Evolutionary conservation across 345 rosid species (phyloP).

Genomic region (Orychophragmus violaceus): DNA sequence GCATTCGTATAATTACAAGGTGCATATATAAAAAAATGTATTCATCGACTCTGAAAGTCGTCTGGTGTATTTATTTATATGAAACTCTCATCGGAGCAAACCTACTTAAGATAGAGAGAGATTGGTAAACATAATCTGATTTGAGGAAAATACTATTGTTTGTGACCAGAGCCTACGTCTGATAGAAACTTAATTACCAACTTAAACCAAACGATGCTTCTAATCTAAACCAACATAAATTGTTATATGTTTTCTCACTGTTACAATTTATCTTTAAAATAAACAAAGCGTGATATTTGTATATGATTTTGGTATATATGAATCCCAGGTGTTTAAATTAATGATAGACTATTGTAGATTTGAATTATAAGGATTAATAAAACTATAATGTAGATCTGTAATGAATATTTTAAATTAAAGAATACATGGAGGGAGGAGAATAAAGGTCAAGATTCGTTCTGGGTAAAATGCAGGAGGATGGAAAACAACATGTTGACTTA

Average conservation of each 20-base stretch:
- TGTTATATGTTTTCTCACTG: background rate
- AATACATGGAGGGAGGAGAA: background rate
- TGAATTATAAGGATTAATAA: background rate
- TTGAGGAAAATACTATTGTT: background rate
- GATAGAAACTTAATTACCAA: background rate
- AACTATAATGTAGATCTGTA: background rate
- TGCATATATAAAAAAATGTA: background rate
- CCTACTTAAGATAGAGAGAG: background rate
- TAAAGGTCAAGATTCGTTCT: constrained; percentile 24
- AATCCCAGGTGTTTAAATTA: background rate
- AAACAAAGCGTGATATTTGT: background rate
- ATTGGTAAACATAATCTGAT: background rate
- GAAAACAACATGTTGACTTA: constrained; percentile 36
- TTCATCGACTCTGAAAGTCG: background rate
- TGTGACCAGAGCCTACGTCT: background rate
- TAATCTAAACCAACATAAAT: background rate
- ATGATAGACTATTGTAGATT: background rate
- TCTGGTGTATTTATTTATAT: background rate
- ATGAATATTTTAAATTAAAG: background rate
- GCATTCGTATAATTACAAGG: background rate
- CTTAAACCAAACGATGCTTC: background rate
- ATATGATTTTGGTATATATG: background rate
- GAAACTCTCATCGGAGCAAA: background rate
- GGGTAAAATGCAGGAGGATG: constrained; percentile 4
- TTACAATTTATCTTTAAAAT: background rate